Evolutionary conservation across 1,284 basidiomycete species (phyloP).

Genomic region (Ceratobasidium papillatum): DNA sequence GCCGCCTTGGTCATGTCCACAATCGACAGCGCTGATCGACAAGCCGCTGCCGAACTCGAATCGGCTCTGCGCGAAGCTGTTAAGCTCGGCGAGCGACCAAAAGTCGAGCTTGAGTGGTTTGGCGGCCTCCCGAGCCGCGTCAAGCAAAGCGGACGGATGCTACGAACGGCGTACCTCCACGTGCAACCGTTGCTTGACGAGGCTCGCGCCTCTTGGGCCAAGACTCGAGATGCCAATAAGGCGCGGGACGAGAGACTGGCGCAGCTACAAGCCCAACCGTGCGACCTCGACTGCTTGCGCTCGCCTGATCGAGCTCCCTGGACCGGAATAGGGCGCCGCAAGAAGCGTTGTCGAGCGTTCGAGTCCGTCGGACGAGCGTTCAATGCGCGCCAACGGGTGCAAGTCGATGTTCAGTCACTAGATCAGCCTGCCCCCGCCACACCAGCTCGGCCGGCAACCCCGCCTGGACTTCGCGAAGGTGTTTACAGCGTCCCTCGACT

Average conservation of each 20-base stretch:
- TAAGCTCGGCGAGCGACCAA: neutral
- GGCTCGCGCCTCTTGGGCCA: neutral
- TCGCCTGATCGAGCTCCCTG: neutral
- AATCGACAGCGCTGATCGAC: neutral
- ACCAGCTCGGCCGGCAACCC: too few species aligned
- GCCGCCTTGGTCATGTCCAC: neutral
- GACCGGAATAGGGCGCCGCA: neutral
- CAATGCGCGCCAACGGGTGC: too few species aligned
- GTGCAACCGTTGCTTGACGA: neutral
- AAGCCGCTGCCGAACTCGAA: neutral
- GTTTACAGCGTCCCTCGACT: too few species aligned
- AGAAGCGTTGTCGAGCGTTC: neutral
- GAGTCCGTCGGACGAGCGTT: neutral
- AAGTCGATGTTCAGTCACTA: too few species aligned
- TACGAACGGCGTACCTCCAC: neutral
- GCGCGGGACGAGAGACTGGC: neutral
- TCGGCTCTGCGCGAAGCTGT: neutral
- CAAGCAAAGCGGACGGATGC: neutral
- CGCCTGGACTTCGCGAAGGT: too few species aligned
- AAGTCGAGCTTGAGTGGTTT: neutral
- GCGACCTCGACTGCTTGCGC: neutral
- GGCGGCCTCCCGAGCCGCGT: neutral
- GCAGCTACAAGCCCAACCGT: neutral
- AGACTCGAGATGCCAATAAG: neutral
- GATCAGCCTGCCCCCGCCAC: too few species aligned